Base-by-base conservation (phyloP, 148 eudicot species). In the Camellia granthamiana region DNA sequence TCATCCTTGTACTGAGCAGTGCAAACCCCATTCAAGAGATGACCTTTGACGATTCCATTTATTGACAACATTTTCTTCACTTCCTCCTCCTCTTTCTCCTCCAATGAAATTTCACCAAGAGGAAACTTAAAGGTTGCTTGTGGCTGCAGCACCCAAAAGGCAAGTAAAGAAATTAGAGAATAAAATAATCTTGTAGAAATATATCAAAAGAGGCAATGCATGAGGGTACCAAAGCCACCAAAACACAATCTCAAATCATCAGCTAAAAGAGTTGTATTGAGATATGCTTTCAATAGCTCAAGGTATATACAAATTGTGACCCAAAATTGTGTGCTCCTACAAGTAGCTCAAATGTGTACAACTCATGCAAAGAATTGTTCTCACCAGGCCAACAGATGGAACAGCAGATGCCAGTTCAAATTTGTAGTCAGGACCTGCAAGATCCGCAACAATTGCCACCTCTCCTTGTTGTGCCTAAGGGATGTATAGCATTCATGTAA, bases 311-410 rank as follows among this genome's bases (percentile, higher is more conserved):
- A 21, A 52, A 74, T 2, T 38, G 6, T 9, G 47, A 54, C 51
- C 43, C 51, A 14, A 8, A 42, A 74, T 16, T 12, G n/a, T 1
- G 65, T 23, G 41, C 14, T 51, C 21, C 71, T 16, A 81, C 72
- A 42, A 38, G 1, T 30, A 23, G 51, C 46, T 67, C 51, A 77
- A 77, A 19, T 54, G 61, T 1, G 43, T 4, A 66, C 58, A 59
- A 43, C 58, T 19, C 15, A 44, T 80, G 74, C 62, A 74, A 72
- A 69, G 62, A 47, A 59, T 74, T 21, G 49, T 79, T 23, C 97
- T 95, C 85, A 96, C 99, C 95, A 91, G 76, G 84, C 97, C 95
- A 87, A 88, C 79, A 68, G 91, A 85, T 55, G 99, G 99, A 87
- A 92, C 84, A 81, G 87, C 82, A 79, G 99, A 88, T 44, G 92